phyloP scores from a whole-genome alignment of 2,329 filamentous ascomycete species.

The Fusarium incarnatum region DNA sequence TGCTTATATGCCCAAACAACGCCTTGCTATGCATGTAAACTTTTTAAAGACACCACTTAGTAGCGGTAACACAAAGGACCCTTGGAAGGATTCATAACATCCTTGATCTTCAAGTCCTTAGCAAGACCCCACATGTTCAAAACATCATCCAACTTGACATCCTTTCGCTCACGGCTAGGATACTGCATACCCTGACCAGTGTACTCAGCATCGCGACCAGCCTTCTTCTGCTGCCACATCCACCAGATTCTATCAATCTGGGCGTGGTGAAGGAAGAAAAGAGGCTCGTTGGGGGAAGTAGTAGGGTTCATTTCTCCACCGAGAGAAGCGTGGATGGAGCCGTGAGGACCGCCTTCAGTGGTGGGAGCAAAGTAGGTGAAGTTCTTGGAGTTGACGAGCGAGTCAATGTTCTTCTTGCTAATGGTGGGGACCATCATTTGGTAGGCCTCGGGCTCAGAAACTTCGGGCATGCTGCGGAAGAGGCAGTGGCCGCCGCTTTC shows the following conservation, averaged over 20 bases:
- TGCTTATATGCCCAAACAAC: background rate
- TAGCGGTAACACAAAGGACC: slow-evolving; percentile 2
- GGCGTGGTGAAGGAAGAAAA: slow-evolving; percentile 20
- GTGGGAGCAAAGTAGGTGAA: background rate
- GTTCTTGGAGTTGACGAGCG: background rate
- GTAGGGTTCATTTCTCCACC: slow-evolving; percentile 22
- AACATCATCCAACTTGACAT: slow-evolving; percentile 3
- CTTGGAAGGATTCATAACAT: slow-evolving; percentile 10
- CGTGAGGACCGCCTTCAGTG: slow-evolving; percentile 7
- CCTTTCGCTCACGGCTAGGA: background rate
- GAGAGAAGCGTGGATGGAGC: slow-evolving; percentile 1
- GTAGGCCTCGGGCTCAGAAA: background rate
- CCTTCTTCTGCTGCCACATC: slow-evolving; percentile 16
- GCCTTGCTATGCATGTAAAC: background rate
- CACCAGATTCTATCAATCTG: slow-evolving; percentile 15
- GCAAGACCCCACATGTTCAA: slow-evolving; percentile 1
- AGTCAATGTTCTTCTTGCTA: background rate
- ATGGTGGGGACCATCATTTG: background rate
- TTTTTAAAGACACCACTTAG: background rate
- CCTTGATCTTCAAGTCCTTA: background rate
- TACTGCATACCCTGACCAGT: background rate
- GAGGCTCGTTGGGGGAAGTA: slow-evolving; percentile 18
- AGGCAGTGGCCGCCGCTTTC: background rate
- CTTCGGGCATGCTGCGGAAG: slow-evolving; percentile 1
- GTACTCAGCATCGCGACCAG: background rate